These are phyloP conservation scores for Pulveroboletus sp. DNA, from an alignment of 768 basidiomycete species.

Conservation along the genomic window DNA sequence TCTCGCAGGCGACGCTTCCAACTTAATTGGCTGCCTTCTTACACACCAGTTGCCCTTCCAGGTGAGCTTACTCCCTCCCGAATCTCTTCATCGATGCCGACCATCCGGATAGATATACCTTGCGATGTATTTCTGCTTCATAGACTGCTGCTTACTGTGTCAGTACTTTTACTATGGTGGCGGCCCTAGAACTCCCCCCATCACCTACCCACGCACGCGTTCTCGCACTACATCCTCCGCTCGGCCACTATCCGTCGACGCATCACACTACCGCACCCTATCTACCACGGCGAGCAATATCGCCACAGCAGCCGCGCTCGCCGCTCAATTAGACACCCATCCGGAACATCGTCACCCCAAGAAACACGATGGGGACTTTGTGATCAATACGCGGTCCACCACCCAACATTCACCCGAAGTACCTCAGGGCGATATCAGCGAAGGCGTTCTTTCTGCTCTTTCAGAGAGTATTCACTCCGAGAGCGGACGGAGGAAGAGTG, in stretches of 20 bases:
- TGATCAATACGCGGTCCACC: slow-evolving; percentile 17
- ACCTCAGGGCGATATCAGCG: slow-evolving; percentile 42
- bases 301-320: slow-evolving; percentile 65
- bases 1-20: slow-evolving; percentile 78
- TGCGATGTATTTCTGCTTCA: slow-evolving; percentile 82
- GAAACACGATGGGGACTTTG: slow-evolving; percentile 22
- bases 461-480: slow-evolving; percentile 80
- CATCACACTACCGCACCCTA: slow-evolving; percentile 63
- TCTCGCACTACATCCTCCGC: slow-evolving; percentile 39
- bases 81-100: slow-evolving; percentile 4
- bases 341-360: slow-evolving; percentile 32
- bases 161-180: slow-evolving; percentile 80
- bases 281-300: slow-evolving; percentile 69
- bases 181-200: slow-evolving; percentile 31
- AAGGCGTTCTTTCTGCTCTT: slow-evolving; percentile 51
- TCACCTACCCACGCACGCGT: slow-evolving; percentile 36
- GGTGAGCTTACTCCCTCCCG: slow-evolving; percentile 40
- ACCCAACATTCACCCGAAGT: slow-evolving; percentile 20
- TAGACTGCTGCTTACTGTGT: slow-evolving; percentile 69
- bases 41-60: slow-evolving; percentile 95
- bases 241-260: slow-evolving; percentile 49
- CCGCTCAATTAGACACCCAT: slow-evolving; percentile 53
- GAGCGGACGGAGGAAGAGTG: slow-evolving; percentile 48
- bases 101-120: slow-evolving; percentile 64
- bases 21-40: slow-evolving; percentile 85